These are phyloP conservation scores for Cystobasidium pallidum DNA, from an alignment of 1,284 basidiomycete genomes.

Conservation along the genomic window DNA sequence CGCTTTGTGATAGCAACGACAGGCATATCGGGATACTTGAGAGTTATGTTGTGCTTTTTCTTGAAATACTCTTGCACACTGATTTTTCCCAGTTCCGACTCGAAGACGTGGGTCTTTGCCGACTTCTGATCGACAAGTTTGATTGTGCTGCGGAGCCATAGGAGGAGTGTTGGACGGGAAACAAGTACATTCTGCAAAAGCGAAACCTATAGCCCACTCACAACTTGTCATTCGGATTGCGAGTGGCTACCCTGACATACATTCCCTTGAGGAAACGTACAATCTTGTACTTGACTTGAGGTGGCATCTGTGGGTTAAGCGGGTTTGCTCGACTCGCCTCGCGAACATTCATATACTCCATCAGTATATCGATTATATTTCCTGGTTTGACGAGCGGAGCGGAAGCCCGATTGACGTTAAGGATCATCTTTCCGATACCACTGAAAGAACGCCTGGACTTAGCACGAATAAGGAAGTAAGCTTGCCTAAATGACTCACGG, in stretches of 20 bases:
- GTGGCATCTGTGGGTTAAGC: slow-evolving; percentile 24
- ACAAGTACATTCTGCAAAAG: neutral
- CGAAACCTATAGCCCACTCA: neutral
- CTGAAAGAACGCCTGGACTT: neutral
- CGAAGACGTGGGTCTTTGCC: slow-evolving; percentile 10
- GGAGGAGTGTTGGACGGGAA: neutral
- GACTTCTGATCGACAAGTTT: slow-evolving; percentile 5
- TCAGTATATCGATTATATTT: slow-evolving; percentile 28
- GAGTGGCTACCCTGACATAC: slow-evolving; percentile 4
- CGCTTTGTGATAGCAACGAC: slow-evolving; percentile 16
- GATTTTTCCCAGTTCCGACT: slow-evolving; percentile 9
- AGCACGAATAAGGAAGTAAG: neutral
- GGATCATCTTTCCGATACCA: slow-evolving; percentile 20
- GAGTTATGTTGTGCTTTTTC: slow-evolving; percentile 18
- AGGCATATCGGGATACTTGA: slow-evolving; percentile 30
- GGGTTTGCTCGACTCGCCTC: slow-evolving; percentile 1
- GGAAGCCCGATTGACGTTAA: slow-evolving; percentile 23
- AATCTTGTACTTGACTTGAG: slow-evolving; percentile 1
- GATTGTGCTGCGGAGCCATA: slow-evolving; percentile 5
- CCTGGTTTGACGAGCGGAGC: slow-evolving; percentile 17
- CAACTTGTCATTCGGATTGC: slow-evolving; percentile 20
- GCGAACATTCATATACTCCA: slow-evolving; percentile 16
- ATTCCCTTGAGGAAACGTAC: slow-evolving; percentile 25
- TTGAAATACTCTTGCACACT: slow-evolving; percentile 8
- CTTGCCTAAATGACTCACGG: slow-evolving; percentile 5